These are phyloP conservation scores for Candida incommunis DNA, from an alignment of 805 yeast genomes.

Conservation along the genomic window DNA sequence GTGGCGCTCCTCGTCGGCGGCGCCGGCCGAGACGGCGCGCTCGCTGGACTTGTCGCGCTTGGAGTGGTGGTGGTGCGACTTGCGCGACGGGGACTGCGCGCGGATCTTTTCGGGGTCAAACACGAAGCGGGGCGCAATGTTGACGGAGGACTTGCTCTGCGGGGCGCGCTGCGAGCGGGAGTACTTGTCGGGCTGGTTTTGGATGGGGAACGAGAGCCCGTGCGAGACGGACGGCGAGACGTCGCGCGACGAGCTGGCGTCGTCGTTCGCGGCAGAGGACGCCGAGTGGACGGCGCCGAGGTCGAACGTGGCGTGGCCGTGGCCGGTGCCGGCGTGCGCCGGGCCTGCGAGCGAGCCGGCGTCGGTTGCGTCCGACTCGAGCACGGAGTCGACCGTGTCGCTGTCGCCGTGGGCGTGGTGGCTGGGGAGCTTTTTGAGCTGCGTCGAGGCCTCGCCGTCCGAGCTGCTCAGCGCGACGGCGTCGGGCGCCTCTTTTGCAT, in stretches of 20 bases:
- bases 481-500: no score
- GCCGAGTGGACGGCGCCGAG: not conserved
- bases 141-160: conserved; percentile 10
- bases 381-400: no score
- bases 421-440: no score
- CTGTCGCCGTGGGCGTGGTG: no score
- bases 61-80: conserved; percentile 4
- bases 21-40: not conserved
- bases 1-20: conserved; percentile 2
- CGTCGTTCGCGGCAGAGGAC: not conserved
- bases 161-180: conserved; percentile 18
- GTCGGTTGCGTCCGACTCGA: not conserved
- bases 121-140: conserved; percentile 23
- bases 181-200: conserved; percentile 20
- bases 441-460: no score
- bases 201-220: conserved; percentile 8
- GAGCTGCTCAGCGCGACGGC: no score
- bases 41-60: not conserved
- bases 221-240: conserved; percentile 3
- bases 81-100: conserved; percentile 4
- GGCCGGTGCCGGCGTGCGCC: not conserved
- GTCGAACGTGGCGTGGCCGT: not conserved
- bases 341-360: conserved; percentile 2
- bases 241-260: conserved; percentile 7
- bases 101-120: conserved; percentile 12